Conservation (phyloP, 306 rosid genomes). For the Crataegus laevigata region DNA sequence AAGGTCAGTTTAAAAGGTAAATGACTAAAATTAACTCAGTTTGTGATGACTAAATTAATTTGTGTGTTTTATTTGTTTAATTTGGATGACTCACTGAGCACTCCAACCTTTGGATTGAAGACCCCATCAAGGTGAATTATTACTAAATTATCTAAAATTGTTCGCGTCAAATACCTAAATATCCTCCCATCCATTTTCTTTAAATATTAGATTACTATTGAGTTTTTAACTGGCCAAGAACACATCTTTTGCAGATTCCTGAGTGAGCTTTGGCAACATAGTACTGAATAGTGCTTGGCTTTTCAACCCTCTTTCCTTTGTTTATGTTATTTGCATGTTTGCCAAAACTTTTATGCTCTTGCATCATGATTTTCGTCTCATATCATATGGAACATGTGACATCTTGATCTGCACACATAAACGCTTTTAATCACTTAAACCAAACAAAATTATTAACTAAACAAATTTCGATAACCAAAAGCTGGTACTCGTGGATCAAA, state of each 20-base stretch:
- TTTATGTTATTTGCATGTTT: neutral
- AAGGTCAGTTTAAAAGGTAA: conserved; percentile 51
- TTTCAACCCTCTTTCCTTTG: conserved; percentile 11
- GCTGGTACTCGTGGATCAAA: neutral
- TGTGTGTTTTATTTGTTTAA: neutral
- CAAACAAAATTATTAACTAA: neutral
- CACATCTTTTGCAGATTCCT: neutral
- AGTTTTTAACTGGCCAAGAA: conserved; percentile 12
- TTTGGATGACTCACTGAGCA: conserved; percentile 56
- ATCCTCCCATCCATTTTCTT: conserved; percentile 15
- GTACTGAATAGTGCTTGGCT: conserved; percentile 8
- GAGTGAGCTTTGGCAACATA: conserved; percentile 9
- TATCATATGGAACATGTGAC: neutral
- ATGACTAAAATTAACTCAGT: conserved; percentile 18
- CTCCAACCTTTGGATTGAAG: conserved; percentile 26
- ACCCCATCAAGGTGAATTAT: conserved; percentile 17
- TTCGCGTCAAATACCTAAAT: conserved; percentile 40
- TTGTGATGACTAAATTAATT: conserved; percentile 22
- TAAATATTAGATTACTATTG: neutral
- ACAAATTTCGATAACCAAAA: neutral
- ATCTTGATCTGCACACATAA: neutral
- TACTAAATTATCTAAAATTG: conserved; percentile 3
- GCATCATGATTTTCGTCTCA: neutral
- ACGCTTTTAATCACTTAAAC: neutral
- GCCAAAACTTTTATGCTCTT: neutral